Base-by-base conservation (phyloP, 2,329 filamentous ascomycete genomes). In the Emmonsia crescens region DNA sequence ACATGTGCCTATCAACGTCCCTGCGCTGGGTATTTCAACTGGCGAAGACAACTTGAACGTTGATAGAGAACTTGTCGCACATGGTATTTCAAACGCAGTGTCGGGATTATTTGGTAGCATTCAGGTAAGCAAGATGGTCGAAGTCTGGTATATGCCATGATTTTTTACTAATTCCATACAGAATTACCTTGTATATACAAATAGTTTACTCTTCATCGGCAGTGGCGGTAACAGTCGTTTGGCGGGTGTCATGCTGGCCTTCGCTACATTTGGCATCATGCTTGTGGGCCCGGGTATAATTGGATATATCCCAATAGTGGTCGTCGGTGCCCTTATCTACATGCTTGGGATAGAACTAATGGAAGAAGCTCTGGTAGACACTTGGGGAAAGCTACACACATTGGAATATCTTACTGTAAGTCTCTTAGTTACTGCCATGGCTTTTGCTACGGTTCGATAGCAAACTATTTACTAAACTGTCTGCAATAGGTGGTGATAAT, bases 151-250 rank as follows among this genome's bases (percentile, higher is more conserved):
- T 40, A 57, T 31, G 5, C 57, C 55, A 21, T 6, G 40, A n/a
- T 52, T 19, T 38, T 16, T 21, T 10, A 14, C 14, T 57, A 31
- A 57, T 24, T 42, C 36, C 12, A 2, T n/a, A 42, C 83, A 95
- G 75, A 99, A 99, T 73, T 99, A 99, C 71, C 83, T 99, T 1
- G 94, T 99, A 0, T 99, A 97, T 70, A 93, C 93, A 62, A 99
- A 99, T 72, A 96, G 91, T 65, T 84, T 96, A n/a, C 85, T 99
- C 61, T 97, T 99, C 75, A 96, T 97, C 72, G 85, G 89, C 31
- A 96, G 91, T 55, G 94, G 94, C 19, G 94, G 93, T 24, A 85
- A 95, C 71, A 92, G 85, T 68, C 86, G 94, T 57, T 78, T 96
- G 52, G 94, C 92, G 9, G 94, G 94, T 2, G 82, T 92, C 31